Evolutionary conservation across 257 asterid genomes (phyloP).

Genomic region (Osmanthus fragrans): DNA sequence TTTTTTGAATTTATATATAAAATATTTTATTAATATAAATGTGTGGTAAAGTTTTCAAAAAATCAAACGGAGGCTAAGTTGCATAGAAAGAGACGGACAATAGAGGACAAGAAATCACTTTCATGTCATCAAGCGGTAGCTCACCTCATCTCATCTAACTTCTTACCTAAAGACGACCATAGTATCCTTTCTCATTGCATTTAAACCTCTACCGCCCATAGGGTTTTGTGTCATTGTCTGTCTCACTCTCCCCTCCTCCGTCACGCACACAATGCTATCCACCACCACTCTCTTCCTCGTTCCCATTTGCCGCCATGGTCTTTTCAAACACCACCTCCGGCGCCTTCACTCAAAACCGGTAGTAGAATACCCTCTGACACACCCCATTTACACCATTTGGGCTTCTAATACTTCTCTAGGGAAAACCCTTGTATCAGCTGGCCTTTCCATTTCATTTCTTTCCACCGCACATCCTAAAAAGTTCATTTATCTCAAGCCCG

Average conservation of each 20-base stretch:
- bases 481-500: constrained; percentile 77
- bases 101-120: too few relatives aligned
- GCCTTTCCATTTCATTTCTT: constrained; percentile 85
- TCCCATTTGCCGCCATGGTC: constrained; percentile 29
- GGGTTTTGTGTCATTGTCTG: background rate
- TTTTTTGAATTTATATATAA: too few relatives aligned
- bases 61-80: too few relatives aligned
- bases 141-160: too few relatives aligned
- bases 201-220: background rate
- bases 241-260: background rate
- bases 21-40: too few relatives aligned
- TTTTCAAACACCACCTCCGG: constrained; percentile 22
- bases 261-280: constrained; percentile 30
- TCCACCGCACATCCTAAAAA: constrained; percentile 39
- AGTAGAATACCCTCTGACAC: constrained; percentile 66
- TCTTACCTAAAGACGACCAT: background rate
- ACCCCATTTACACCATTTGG: constrained; percentile 93
- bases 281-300: constrained; percentile 28
- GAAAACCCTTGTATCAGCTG: constrained; percentile 95
- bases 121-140: background rate
- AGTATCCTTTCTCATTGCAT: background rate
- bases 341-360: constrained; percentile 33
- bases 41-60: too few relatives aligned
- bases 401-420: constrained; percentile 94
- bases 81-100: too few relatives aligned